Evolutionary conservation across 176 grass and related monocot species (phyloP), one percentile per base, ranked within the genome.

Genomic region (Hordeum marinum): DNA sequence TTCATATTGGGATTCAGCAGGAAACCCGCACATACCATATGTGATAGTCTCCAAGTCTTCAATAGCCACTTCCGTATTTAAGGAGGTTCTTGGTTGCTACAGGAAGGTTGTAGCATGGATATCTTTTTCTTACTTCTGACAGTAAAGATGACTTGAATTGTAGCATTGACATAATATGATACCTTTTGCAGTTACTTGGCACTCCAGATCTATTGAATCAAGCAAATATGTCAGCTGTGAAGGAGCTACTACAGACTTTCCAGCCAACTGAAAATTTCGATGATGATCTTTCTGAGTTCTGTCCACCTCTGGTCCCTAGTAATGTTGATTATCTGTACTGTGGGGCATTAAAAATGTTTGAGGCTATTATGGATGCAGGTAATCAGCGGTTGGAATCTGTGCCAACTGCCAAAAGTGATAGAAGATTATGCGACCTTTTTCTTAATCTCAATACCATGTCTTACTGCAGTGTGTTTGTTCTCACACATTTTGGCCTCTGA

Each of bases 41-140:
- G 74, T 88, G 70, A 48, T 89, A 54, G 76, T 90, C 85, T 86
- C 91, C 54, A 86, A 88, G 77, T 66, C 71, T 93, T 91, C 89
- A 77, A 58, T 90, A 72, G 90, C 87, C 23, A 90, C 75, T 83
- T 88, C 87, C 72, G 82, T 98, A 72, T 91, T 89, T 80, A 89
- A 84, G 86, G 95, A 98, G 85, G 85, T 95, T 69, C 95, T 98
- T 82, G 83, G 67, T 63, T 98, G 95, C 90, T 98, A 91, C 73
- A 98, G 85, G 76, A 98, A 94, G 95, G 95, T 98, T 89, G 77
- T 70, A 62, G 9, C 84, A 88, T 86, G 57, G 8, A 82, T 85
- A 45, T 59, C 31, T 20, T 7, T 72, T 63, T 89, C 57, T 81
- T 45, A 75, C 76, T 35, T 82, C 41, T 9, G n/a, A 25, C 46